Evolutionary conservation across 2,329 filamentous ascomycete genomes (phyloP).

Genomic region (Phialemonium atrogriseum): DNA sequence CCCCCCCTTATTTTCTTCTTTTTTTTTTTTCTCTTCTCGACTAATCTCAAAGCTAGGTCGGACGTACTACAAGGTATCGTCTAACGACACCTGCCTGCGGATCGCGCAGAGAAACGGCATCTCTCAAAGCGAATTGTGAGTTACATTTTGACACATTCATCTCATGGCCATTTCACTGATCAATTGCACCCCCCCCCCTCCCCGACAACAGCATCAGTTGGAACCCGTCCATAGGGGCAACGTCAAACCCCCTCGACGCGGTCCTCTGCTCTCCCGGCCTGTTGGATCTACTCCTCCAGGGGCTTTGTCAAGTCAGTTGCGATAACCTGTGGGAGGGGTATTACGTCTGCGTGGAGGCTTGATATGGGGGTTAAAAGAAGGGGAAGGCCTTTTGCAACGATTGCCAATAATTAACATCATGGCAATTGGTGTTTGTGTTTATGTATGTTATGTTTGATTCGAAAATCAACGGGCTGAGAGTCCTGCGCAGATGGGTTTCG

Average conservation of each 20-base stretch:
- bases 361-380: no score
- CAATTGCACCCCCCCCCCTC: no score
- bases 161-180: neutral
- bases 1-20: no score
- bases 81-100: constrained; percentile 11
- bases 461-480: no score
- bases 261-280: constrained; percentile 7
- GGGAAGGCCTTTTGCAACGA: no score
- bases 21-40: neutral
- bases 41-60: constrained; percentile 7
- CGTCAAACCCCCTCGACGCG: constrained; percentile 3
- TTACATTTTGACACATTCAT: neutral
- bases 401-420: no score
- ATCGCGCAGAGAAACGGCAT: constrained; percentile 11
- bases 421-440: no score
- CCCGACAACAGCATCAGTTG: constrained; percentile 7
- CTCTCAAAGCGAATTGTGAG: constrained; percentile 12
- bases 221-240: constrained; percentile 15
- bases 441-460: no score
- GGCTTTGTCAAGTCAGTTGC: constrained; percentile 15
- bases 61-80: constrained; percentile 8
- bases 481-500: no score
- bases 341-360: constrained; percentile 12
- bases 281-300: constrained; percentile 11
- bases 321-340: constrained; percentile 15